Evolutionary conservation across 177 flowering plant genomes (phyloP), one percentile per base, ranked within the genome.

Genomic region (Telopea speciosissima): DNA sequence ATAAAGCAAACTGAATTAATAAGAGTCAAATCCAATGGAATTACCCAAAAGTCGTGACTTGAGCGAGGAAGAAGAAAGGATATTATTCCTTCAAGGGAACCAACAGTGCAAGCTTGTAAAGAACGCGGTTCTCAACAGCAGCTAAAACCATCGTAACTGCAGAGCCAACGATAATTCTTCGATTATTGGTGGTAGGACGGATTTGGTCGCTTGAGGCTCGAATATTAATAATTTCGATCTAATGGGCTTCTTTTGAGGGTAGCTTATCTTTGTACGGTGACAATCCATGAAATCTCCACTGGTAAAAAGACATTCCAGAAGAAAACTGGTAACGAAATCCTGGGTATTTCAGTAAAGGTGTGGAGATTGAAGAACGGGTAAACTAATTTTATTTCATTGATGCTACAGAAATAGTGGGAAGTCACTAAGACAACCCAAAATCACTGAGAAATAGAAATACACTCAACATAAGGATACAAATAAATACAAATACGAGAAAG

Each of bases 71-170:
- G 79, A 91, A 91, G n/a, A n/a, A n/a, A 11, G 98, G 98, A 70
- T 5, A 5, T 2, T 84, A 88, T 25, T 89, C 70, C 76, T 89
- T 86, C 93, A 93, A 86, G 14, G 98, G 98, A 71, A 93, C 97
- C 68, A 93, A n/a, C n/a, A n/a, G 93, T 24, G 98, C 98, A 24
- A 93, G 97, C 78, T 91, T 91, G 82, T 89, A 91, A 23, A 93
- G 85, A 54, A 93, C 95, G 17, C 97, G 92, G 78, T 91, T 91
- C 16, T n/a, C n/a, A n/a, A 88, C 85, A 12, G 88, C 83, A 1
- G 95, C 97, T 33, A 91, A 72, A 12, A 77, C 72, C 1, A 86
- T 77, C 0, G 95, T 83, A n/a, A 82, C 21, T 13, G 82, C 87
- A 3, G 92, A 85, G 66, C 81, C 73, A 42, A 77, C 44, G 5